Evolutionary conservation across 75 land plant species (phyloP).

Genomic region (Pseudotsuga menziesii): DNA sequence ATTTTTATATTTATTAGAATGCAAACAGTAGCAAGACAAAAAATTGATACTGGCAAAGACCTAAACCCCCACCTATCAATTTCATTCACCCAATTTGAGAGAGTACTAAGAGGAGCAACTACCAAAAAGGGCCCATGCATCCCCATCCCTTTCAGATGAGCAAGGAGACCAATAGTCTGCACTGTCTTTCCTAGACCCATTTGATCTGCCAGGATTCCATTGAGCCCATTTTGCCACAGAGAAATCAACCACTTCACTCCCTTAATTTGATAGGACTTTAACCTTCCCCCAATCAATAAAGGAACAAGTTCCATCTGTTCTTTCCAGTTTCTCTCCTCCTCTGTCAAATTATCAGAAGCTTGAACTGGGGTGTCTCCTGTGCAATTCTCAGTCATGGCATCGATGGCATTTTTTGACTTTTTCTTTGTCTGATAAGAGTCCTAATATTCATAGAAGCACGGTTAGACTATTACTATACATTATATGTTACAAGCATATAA

Average conservation of each 20-base stretch:
- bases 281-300: constrained; percentile 78
- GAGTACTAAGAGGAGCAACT: constrained; percentile 65
- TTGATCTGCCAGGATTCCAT: constrained; percentile 98
- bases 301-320: constrained; percentile 84
- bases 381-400: constrained; percentile 61
- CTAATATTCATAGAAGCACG: no score
- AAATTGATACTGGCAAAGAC: not conserved
- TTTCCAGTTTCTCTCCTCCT: constrained; percentile 67
- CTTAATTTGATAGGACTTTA: constrained; percentile 90
- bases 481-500: no score
- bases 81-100: constrained; percentile 85
- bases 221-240: constrained; percentile 94
- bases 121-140: constrained; percentile 43
- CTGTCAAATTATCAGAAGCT: constrained; percentile 58
- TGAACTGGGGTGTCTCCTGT: constrained; percentile 24
- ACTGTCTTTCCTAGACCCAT: constrained; percentile 99
- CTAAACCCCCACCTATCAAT: constrained; percentile 28
- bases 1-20: not conserved
- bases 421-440: constrained; percentile 23
- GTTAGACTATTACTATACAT: no score
- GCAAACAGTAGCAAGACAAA: not conserved
- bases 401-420: constrained; percentile 67
- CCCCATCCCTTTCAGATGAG: constrained; percentile 85
- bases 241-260: constrained; percentile 98
- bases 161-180: constrained; percentile 88